Evolutionary conservation across 306 rosid genomes (phyloP).

Genomic region (Cicer pinnatifidum): DNA sequence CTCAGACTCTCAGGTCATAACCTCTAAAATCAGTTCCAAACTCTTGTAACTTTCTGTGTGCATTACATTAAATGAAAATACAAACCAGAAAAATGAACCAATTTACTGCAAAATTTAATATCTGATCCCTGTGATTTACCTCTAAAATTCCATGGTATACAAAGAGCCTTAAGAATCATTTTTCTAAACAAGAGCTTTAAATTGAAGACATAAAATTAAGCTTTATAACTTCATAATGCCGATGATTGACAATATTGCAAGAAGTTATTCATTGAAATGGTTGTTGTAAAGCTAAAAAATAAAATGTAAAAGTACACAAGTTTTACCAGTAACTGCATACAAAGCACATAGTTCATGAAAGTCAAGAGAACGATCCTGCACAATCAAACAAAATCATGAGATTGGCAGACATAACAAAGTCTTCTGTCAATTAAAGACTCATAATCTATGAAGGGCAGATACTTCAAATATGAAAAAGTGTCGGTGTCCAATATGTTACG

Average conservation of each 20-base stretch:
- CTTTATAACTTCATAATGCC: slow-evolving; percentile 3
- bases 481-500: neutral
- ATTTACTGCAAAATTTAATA: slow-evolving; percentile 10
- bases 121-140: neutral
- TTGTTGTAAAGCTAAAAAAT: neutral
- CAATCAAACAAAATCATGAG: slow-evolving; percentile 33
- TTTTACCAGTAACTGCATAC: slow-evolving; percentile 90
- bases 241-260: neutral
- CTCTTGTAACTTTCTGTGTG: neutral
- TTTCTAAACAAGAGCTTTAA: neutral
- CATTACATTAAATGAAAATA: neutral
- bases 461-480: neutral
- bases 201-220: slow-evolving; percentile 3
- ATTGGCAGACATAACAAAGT: slow-evolving; percentile 45
- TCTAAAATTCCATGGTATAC: neutral
- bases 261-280: neutral
- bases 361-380: slow-evolving; percentile 96
- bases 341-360: slow-evolving; percentile 92
- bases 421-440: slow-evolving; percentile 15
- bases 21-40: neutral
- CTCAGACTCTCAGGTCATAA: neutral
- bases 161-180: slow-evolving; percentile 12
- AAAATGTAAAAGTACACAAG: slow-evolving; percentile 34
- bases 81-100: slow-evolving; percentile 3
- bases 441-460: neutral